phyloP scores from a whole-genome alignment of 352 stramenopile species.

The Globisporangium cylindrosporum region DNA sequence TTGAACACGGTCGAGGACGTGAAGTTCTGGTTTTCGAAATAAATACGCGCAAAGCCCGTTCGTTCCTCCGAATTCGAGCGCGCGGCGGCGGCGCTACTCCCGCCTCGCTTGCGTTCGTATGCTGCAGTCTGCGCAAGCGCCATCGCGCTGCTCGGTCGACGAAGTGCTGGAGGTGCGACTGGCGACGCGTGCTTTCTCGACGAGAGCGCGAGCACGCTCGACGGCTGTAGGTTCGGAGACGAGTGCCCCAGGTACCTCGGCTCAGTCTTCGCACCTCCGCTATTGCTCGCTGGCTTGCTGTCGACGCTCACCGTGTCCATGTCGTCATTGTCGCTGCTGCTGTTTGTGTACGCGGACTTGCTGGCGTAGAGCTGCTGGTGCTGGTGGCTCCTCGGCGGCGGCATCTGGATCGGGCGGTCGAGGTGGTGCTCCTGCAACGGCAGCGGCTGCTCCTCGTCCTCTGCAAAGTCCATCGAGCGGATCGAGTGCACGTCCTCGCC shows the following conservation, averaged over 20 bases:
- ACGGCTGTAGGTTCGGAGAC: conserved; percentile 19
- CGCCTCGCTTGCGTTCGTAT: conserved; percentile 20
- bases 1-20: conserved; percentile 84
- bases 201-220: conserved; percentile 17
- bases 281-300: conserved; percentile 10
- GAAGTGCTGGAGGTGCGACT: background rate
- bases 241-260: background rate
- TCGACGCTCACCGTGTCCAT: conserved; percentile 15
- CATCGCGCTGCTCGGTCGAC: conserved; percentile 7
- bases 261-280: conserved; percentile 4
- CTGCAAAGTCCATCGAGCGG: conserved; percentile 14
- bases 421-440: conserved; percentile 19
- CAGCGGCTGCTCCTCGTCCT: conserved; percentile 10
- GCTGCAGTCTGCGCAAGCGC: conserved; percentile 5
- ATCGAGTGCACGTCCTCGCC: conserved; percentile 20
- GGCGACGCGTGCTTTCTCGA: conserved; percentile 14
- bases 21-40: conserved; percentile 81
- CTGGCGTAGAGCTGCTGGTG: conserved; percentile 5
- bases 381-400: conserved; percentile 2
- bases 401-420: conserved; percentile 12
- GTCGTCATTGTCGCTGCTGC: conserved; percentile 17
- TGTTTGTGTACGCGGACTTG: conserved; percentile 11
- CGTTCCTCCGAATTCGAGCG: conserved; percentile 38
- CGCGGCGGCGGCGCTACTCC: conserved; percentile 1
- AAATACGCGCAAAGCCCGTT: conserved; percentile 78